Evolutionary conservation across 805 yeast genomes (phyloP).

Genomic region (Metschnikowia hibisci): DNA sequence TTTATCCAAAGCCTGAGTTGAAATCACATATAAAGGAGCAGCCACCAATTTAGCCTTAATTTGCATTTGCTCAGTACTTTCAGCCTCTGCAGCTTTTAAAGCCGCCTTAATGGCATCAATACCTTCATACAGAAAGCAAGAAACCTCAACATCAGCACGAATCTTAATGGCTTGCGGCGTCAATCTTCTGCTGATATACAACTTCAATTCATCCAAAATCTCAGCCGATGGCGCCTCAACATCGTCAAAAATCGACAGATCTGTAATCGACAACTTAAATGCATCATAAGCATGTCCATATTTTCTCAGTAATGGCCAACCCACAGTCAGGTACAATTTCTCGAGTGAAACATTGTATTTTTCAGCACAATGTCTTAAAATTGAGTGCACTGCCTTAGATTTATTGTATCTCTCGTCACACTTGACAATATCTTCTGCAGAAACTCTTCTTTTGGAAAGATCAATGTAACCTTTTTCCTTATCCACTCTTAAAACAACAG

Average conservation of each 20-base stretch:
- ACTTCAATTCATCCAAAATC: conserved; percentile 76
- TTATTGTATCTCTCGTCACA: conserved; percentile 97
- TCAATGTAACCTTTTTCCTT: conserved; percentile 98
- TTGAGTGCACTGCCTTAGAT: conserved; percentile 97
- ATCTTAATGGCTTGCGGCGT: conserved; percentile 98
- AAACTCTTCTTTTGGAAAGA: conserved; percentile 93
- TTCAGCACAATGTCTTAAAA: conserved; percentile 96
- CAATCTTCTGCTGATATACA: conserved; percentile 85
- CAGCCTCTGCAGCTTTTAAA: conserved; percentile 76
- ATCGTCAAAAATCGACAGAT: conserved; percentile 80
- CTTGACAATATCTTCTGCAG: conserved; percentile 94
- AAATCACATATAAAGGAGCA: conserved; percentile 92
- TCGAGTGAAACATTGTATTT: conserved; percentile 88
- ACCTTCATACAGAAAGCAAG: conserved; percentile 96
- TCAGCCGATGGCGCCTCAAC: conserved; percentile 68
- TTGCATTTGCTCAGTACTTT: conserved; percentile 79
- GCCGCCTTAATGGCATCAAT: conserved; percentile 94
- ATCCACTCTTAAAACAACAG: conserved; percentile 95
- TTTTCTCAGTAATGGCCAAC: conserved; percentile 96
- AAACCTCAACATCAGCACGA: conserved; percentile 97
- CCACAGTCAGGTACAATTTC: conserved; percentile 78
- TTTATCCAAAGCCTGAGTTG: conserved; percentile 91
- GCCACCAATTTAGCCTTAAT: conserved; percentile 94
- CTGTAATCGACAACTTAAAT: conserved; percentile 92
- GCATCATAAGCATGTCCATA: conserved; percentile 98